phyloP scores from a whole-genome alignment of 441 rosid species.

The Cnidoscolus chayamansa region DNA sequence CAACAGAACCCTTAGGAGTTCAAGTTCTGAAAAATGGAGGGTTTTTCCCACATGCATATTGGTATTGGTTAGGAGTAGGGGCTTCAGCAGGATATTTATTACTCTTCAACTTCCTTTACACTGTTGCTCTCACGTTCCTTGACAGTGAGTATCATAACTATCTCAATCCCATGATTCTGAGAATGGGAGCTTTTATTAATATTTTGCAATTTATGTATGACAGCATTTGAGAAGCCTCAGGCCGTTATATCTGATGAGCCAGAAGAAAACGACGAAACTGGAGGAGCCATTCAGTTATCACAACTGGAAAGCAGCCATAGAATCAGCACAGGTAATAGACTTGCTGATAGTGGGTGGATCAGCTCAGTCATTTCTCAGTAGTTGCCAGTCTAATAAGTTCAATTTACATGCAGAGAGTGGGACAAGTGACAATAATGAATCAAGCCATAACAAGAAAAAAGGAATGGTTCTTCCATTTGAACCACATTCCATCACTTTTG shows the following conservation, averaged over 20 bases:
- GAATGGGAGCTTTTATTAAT: neutral
- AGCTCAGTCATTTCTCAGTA: neutral
- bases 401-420: constrained; percentile 17
- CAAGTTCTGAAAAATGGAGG: constrained; percentile 48
- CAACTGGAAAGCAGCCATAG: constrained; percentile 9
- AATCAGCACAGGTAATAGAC: constrained; percentile 21
- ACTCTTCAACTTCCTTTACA: constrained; percentile 46
- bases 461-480: constrained; percentile 93
- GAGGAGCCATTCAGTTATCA: constrained; percentile 37
- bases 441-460: constrained; percentile 35
- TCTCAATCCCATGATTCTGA: neutral
- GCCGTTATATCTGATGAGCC: constrained; percentile 47
- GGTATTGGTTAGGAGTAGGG: constrained; percentile 76
- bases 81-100: constrained; percentile 47
- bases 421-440: constrained; percentile 17
- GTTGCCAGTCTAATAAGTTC: neutral
- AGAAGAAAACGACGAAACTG: constrained; percentile 12
- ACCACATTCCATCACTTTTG: constrained; percentile 68
- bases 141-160: constrained; percentile 37
- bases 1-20: constrained; percentile 36
- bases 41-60: constrained; percentile 40
- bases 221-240: constrained; percentile 63
- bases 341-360: neutral
- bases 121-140: constrained; percentile 54
- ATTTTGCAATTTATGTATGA: neutral